Percentiles rank a stretch among this genome's conserved stretches.
phyloP scores from a whole-genome alignment of 805 yeast species.

The Candida rishiriensis region DNA sequence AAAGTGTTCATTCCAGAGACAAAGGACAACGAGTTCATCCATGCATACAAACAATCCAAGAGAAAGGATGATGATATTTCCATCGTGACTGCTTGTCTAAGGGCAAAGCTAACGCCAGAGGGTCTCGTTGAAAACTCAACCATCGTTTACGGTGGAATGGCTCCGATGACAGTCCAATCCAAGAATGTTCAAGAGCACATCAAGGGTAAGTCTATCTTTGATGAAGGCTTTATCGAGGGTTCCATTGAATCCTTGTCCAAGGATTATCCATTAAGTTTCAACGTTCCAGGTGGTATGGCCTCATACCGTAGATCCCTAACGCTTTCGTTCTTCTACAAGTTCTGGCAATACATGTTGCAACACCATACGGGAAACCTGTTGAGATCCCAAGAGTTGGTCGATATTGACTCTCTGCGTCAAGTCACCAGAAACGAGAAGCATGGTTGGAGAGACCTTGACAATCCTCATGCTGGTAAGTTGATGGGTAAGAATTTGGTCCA shows the following conservation, averaged over 20 bases:
- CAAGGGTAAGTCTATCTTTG: slow-evolving; percentile 21
- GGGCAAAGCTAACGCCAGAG: slow-evolving; percentile 21
- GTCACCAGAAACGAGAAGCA: slow-evolving; percentile 35
- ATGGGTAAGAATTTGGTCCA: slow-evolving; percentile 41
- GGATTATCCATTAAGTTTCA: slow-evolving; percentile 36
- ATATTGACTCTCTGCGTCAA: slow-evolving; percentile 28
- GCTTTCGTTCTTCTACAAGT: slow-evolving; percentile 42
- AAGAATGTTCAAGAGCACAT: slow-evolving; percentile 28
- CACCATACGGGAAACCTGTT: slow-evolving; percentile 4
- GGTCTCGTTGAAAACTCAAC: slow-evolving; percentile 29
- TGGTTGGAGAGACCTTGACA: slow-evolving; percentile 36
- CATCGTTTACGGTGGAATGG: slow-evolving; percentile 45
- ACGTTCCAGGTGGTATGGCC: slow-evolving; percentile 50
- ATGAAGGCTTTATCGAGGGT: slow-evolving; percentile 26
- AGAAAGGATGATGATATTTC: slow-evolving; percentile 48
- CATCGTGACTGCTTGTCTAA: slow-evolving; percentile 40
- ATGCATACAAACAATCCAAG: slow-evolving; percentile 42
- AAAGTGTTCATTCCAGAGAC: slow-evolving; percentile 39
- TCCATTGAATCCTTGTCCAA: slow-evolving; percentile 24
- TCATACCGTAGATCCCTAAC: slow-evolving; percentile 40
- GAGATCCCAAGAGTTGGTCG: slow-evolving; percentile 17
- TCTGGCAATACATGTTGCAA: slow-evolving; percentile 32
- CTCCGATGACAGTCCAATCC: slow-evolving; percentile 40
- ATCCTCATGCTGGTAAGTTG: slow-evolving; percentile 33
- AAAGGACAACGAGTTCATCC: slow-evolving; percentile 31